Evolutionary conservation across 352 stramenopile species (phyloP).

Genomic region (Globisporangium uncinulatum): DNA sequence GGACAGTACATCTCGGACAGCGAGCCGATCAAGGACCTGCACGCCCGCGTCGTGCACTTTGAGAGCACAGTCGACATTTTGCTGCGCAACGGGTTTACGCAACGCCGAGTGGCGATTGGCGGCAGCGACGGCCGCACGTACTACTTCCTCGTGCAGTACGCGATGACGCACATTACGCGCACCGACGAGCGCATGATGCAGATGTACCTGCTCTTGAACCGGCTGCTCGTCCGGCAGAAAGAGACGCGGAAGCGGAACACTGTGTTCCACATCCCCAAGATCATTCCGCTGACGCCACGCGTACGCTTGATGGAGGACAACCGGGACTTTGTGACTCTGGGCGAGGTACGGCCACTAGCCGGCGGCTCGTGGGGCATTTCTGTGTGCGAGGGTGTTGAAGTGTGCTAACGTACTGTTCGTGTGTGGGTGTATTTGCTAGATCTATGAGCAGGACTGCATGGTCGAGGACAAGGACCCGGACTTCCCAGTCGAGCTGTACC

Average conservation of each 20-base stretch:
- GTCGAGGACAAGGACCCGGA: conserved; percentile 68
- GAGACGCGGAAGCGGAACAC: conserved; percentile 86
- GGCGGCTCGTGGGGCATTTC: no score
- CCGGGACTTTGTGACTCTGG: conserved; percentile 77
- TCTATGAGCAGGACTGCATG: conserved; percentile 79
- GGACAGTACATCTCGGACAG: conserved; percentile 90
- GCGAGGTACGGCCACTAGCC: conserved; percentile 30
- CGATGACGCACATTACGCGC: conserved; percentile 90
- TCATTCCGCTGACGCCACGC: conserved; percentile 90
- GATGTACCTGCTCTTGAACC: conserved; percentile 89
- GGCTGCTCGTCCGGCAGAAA: conserved; percentile 80
- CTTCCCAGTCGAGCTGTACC: conserved; percentile 74
- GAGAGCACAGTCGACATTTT: conserved; percentile 83
- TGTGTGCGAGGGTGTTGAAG: not conserved
- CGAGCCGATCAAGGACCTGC: conserved; percentile 89
- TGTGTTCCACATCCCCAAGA: conserved; percentile 88
- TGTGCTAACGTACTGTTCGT: not conserved
- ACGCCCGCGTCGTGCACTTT: conserved; percentile 89
- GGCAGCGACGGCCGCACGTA: conserved; percentile 86
- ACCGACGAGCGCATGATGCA: conserved; percentile 94
- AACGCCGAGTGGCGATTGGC: conserved; percentile 87
- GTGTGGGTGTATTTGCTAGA: conserved; percentile 12
- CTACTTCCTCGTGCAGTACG: conserved; percentile 91
- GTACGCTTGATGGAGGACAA: conserved; percentile 86
- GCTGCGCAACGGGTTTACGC: conserved; percentile 85